Evolutionary conservation across 768 basidiomycete genomes (phyloP).

Genomic region (Termitomyces sp.): DNA sequence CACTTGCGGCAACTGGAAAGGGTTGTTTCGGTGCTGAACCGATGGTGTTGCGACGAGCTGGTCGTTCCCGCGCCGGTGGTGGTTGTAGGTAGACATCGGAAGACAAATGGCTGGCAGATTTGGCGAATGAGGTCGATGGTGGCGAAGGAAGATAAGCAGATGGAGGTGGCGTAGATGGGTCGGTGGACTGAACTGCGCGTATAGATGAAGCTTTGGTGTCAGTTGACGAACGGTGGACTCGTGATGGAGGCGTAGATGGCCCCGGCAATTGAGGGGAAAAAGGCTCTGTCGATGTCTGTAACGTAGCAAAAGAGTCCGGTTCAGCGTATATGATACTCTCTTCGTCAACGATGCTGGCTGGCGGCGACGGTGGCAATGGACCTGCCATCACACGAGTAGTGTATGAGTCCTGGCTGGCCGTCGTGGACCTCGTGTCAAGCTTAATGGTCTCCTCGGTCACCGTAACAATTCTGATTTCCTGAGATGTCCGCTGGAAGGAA

Average conservation of each 20-base stretch:
- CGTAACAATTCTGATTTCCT: slow-evolving; percentile 50
- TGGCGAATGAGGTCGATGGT: slow-evolving; percentile 15
- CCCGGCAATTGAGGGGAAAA: background rate
- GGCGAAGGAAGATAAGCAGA: slow-evolving; percentile 13
- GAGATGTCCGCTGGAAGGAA: slow-evolving; percentile 17
- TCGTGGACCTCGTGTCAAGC: slow-evolving; percentile 20
- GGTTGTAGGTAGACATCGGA: slow-evolving; percentile 50
- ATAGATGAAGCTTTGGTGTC: slow-evolving; percentile 38
- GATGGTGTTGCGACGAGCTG: slow-evolving; percentile 65
- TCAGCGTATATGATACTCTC: slow-evolving; percentile 2
- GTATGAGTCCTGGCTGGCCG: slow-evolving; percentile 7
- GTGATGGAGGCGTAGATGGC: slow-evolving; percentile 10
- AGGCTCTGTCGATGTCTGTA: background rate
- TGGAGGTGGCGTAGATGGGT: slow-evolving; percentile 10
- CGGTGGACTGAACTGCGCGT: slow-evolving; percentile 18
- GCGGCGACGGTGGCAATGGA: slow-evolving; percentile 25
- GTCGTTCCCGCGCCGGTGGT: slow-evolving; percentile 33
- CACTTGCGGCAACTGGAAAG: slow-evolving; percentile 23
- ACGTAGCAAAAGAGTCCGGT: slow-evolving; percentile 8
- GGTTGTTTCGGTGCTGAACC: slow-evolving; percentile 37
- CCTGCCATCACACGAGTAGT: slow-evolving; percentile 15
- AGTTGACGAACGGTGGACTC: slow-evolving; percentile 40
- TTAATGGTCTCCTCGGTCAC: slow-evolving; percentile 43
- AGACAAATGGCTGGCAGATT: slow-evolving; percentile 19
- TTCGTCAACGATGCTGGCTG: slow-evolving; percentile 22